Evolutionary conservation across 2,329 filamentous ascomycete genomes (phyloP).

Genomic region (Bimuria novae-zelandiae): DNA sequence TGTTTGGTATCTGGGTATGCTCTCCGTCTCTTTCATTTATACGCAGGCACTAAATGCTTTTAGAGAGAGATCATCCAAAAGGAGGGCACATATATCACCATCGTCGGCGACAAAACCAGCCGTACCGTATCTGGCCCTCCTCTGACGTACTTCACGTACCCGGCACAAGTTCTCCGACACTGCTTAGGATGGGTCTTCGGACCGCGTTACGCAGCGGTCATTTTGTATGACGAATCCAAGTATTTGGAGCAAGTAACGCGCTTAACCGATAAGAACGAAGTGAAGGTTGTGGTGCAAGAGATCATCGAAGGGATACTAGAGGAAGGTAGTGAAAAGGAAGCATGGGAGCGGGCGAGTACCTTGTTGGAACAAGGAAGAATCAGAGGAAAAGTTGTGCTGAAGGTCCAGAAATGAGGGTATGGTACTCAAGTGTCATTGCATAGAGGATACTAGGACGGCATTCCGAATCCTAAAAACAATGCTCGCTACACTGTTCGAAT

Average conservation of each 20-base stretch:
- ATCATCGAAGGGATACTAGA: slow-evolving; percentile 32
- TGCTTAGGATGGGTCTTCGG: slow-evolving; percentile 30
- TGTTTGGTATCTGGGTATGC: slow-evolving; percentile 46
- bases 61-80: slow-evolving; percentile 36
- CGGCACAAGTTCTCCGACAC: slow-evolving; percentile 29
- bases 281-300: slow-evolving; percentile 33
- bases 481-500: not conserved
- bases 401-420: slow-evolving; percentile 14
- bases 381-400: slow-evolving; percentile 38
- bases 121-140: slow-evolving; percentile 48
- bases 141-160: slow-evolving; percentile 38
- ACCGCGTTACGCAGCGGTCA: slow-evolving; percentile 36
- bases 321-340: slow-evolving; percentile 19
- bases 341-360: slow-evolving; percentile 29
- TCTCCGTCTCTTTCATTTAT: not conserved
- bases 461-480: too few relatives aligned
- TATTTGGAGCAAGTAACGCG: slow-evolving; percentile 27
- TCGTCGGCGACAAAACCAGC: slow-evolving; percentile 44
- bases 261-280: slow-evolving; percentile 28
- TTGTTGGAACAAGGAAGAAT: slow-evolving; percentile 37
- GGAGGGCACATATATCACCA: slow-evolving; percentile 49
- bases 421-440: slow-evolving; percentile 3
- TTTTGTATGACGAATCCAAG: slow-evolving; percentile 28
- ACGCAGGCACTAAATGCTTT: not conserved
- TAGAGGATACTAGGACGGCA: too few relatives aligned